Evolutionary conservation across 2,329 filamentous ascomycete genomes (phyloP).

Genomic region (Sphaceloma murrayae): DNA sequence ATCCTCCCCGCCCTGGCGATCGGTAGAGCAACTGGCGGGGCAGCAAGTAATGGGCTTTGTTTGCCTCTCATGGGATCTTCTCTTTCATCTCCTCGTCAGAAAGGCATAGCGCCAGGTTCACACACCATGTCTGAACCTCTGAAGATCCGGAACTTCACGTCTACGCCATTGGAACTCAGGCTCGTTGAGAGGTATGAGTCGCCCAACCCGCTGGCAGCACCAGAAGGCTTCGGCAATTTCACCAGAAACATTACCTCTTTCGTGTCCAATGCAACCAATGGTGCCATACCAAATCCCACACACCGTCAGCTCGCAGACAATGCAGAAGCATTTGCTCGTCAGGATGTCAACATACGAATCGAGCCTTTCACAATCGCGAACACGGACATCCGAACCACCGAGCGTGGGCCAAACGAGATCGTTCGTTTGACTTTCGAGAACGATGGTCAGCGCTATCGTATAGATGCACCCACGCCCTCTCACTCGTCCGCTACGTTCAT

Average conservation of each 20-base stretch:
- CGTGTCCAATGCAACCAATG: slow-evolving; percentile 33
- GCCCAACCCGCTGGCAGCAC: slow-evolving; percentile 36
- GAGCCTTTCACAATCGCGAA: slow-evolving; percentile 57
- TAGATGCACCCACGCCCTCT: slow-evolving; percentile 56
- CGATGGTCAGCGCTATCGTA: slow-evolving; percentile 54
- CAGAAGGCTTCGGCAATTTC: slow-evolving; percentile 29
- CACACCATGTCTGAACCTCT: slow-evolving; percentile 36
- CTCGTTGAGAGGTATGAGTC: slow-evolving; percentile 63
- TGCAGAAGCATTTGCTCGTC: slow-evolving; percentile 50
- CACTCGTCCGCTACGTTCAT: slow-evolving; percentile 31
- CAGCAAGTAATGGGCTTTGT: not conserved
- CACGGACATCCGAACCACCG: slow-evolving; percentile 53
- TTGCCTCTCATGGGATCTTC: slow-evolving; percentile 10
- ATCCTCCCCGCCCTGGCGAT: not conserved
- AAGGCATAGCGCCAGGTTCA: not conserved
- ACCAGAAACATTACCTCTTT: slow-evolving; percentile 38
- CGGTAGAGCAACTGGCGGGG: not conserved
- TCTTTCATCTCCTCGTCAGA: not conserved
- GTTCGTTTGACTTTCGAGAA: slow-evolving; percentile 66
- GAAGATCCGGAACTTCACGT: slow-evolving; percentile 73
- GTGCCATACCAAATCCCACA: slow-evolving; percentile 28
- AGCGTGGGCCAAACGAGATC: slow-evolving; percentile 41
- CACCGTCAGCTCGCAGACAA: slow-evolving; percentile 39
- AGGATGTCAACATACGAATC: slow-evolving; percentile 55
- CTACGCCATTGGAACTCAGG: slow-evolving; percentile 61